Evolutionary conservation across 2,329 filamentous ascomycete genomes (phyloP).

Genomic region (Colletotrichum sp.): DNA sequence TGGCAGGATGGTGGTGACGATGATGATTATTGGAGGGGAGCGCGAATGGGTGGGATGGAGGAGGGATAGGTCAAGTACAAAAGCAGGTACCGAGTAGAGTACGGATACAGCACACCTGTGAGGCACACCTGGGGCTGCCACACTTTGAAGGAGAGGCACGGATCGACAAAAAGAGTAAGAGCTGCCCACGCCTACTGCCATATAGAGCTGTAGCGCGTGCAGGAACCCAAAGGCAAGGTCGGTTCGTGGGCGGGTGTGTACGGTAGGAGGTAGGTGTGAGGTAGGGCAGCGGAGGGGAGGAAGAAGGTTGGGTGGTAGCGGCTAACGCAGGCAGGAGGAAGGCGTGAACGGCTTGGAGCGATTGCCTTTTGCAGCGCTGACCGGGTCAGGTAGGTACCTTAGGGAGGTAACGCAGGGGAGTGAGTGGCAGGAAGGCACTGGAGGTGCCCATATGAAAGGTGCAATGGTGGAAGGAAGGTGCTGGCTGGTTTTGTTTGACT

Average conservation of each 20-base stretch:
- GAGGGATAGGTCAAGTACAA: not conserved
- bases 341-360: not conserved
- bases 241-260: not conserved
- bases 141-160: not conserved
- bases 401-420: not conserved
- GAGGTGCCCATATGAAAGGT: too few species aligned
- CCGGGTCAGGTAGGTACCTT: not conserved
- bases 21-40: conserved; percentile 6
- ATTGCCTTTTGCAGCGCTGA: not conserved
- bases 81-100: conserved; percentile 16
- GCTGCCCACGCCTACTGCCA: not conserved
- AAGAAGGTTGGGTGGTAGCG: not conserved
- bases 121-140: not conserved
- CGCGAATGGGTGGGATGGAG: not conserved
- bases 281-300: not conserved
- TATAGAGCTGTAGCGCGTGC: not conserved
- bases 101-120: not conserved
- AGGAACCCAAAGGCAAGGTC: not conserved
- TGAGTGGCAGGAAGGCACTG: too few species aligned
- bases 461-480: not conserved
- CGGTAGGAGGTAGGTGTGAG: not conserved
- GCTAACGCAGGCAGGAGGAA: not conserved
- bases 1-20: conserved; percentile 1
- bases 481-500: not conserved
- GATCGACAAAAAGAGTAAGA: conserved; percentile 13